Base-by-base conservation (phyloP, 1,139 yeast species). In the Arxiozyma telluris region DNA sequence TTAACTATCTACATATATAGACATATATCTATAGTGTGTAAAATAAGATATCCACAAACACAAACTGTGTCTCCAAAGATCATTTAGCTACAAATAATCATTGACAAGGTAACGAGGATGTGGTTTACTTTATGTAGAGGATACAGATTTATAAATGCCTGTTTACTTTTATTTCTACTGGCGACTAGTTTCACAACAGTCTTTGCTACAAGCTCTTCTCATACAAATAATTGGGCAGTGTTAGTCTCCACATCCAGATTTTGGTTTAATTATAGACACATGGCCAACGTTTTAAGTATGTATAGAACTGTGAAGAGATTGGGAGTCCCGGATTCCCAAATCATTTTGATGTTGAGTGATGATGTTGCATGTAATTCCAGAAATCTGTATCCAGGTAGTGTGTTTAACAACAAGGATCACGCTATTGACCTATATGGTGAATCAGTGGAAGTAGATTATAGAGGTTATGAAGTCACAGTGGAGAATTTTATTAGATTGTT, bases 391-490 rank as follows among this genome's bases (percentile, higher is more conserved):
- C 97, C 98, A 0, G 99, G 97, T 1, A 85, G 96, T 1, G 96
- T 94, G 17, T 94, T 86, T 77, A 93, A 93, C 68, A 93, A 91
- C 64, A 88, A 87, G 69, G 96, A 91, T 68, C 87, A 95, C 65
- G 95, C 87, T n/a, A 78, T 93, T 53, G 99, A 93, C 69, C 76
- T 93, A 52, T 93, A 93, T 67, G 98, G 98, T 42, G 96, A 89
- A 61, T 84, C 84, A 68, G 87, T 93, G 44, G 98, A 93, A 68
- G 98, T 93, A 6, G 99, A 93, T 71, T 93, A 91, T 68, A 76
- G 98, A 59, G 99, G 99, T 0, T 93, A 93, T 66, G 98, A 94
- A 64, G 99, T 93, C 23, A 93, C 98, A 0, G 99, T 93, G 41
- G 98, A 94, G 70, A 93, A 90, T 70, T 93, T 93, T 62, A 82